These are phyloP conservation scores for Pyronema omphalodes DNA, from an alignment of 495 filamentous ascomycete genomes.

Conservation along the genomic window DNA sequence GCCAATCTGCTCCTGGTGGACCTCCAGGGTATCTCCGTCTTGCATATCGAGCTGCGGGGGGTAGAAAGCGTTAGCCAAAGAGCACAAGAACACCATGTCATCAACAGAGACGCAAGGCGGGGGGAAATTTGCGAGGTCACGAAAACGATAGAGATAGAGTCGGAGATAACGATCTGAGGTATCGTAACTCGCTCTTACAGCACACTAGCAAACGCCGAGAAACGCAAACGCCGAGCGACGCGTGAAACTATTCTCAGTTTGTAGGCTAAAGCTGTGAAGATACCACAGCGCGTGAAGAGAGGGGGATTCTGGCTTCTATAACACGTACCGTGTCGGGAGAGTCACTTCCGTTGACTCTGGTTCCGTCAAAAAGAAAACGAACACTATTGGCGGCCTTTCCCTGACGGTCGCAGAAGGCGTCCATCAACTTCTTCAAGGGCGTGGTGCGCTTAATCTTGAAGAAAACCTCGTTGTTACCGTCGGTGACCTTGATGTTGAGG, in stretches of 20 bases:
- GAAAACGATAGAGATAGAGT: no score
- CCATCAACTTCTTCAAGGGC: slow-evolving; percentile 93
- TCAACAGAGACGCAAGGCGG: not conserved
- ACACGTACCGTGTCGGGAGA: slow-evolving; percentile 75
- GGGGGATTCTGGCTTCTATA: not conserved
- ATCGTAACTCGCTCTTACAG: no score
- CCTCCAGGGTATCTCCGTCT: slow-evolving; percentile 91
- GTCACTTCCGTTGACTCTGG: slow-evolving; percentile 70
- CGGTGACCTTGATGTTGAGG: slow-evolving; percentile 99
- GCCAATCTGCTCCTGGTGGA: slow-evolving; percentile 97
- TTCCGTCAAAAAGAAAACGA: slow-evolving; percentile 90
- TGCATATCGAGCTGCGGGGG: slow-evolving; percentile 70
- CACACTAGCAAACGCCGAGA: no score
- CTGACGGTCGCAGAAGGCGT: slow-evolving; percentile 92
- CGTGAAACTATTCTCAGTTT: no score
- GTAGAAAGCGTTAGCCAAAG: no score
- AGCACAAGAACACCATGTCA: not conserved
- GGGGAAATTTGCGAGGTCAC: no score
- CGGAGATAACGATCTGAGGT: no score
- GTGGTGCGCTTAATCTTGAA: slow-evolving; percentile 99
- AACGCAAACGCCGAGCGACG: no score
- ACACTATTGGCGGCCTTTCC: slow-evolving; percentile 73
- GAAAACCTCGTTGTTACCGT: slow-evolving; percentile 99
- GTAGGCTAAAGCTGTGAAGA: no score
- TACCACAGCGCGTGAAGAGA: no score